Percentiles rank a stretch among this genome's conserved stretches.
phyloP scores from a whole-genome alignment of 1,139 yeast species.

The Kodamaea ohmeri region DNA sequence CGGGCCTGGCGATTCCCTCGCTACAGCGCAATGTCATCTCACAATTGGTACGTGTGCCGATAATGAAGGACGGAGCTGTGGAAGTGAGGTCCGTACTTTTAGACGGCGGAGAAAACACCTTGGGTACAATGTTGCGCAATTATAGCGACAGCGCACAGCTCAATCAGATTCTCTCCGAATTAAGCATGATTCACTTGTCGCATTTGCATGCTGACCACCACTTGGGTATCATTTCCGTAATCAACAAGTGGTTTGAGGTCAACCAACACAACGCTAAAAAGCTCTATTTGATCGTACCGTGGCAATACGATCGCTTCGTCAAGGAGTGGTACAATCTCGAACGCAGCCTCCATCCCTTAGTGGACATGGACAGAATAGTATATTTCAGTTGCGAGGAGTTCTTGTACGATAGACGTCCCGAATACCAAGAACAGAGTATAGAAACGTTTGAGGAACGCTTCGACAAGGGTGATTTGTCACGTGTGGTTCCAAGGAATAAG shows the following conservation, averaged over 20 bases:
- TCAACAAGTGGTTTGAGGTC: slow-evolving; percentile 62
- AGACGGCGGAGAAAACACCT: slow-evolving; percentile 94
- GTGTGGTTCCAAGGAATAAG: slow-evolving; percentile 20
- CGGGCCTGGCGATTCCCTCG: slow-evolving; percentile 92
- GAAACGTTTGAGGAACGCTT: slow-evolving; percentile 34
- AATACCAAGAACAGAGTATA: slow-evolving; percentile 27
- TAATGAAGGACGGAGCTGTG: slow-evolving; percentile 22
- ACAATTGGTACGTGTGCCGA: slow-evolving; percentile 68
- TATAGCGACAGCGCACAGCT: slow-evolving; percentile 48
- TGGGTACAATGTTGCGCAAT: slow-evolving; percentile 67
- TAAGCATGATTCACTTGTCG: slow-evolving; percentile 67
- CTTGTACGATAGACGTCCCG: slow-evolving; percentile 26
- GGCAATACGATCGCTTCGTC: slow-evolving; percentile 67
- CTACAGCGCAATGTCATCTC: slow-evolving; percentile 81
- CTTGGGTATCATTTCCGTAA: slow-evolving; percentile 70
- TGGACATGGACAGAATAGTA: slow-evolving; percentile 43
- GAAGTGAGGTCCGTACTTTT: slow-evolving; percentile 51
- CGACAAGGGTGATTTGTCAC: slow-evolving; percentile 20
- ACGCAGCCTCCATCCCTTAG: slow-evolving; percentile 20
- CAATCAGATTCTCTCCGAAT: slow-evolving; percentile 46
- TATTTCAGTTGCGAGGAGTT: slow-evolving; percentile 72
- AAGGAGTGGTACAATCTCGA: slow-evolving; percentile 70
- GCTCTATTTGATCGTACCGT: slow-evolving; percentile 68
- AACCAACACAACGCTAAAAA: slow-evolving; percentile 25
- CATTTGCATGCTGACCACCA: slow-evolving; percentile 99